Base-by-base conservation (phyloP, 2,329 filamentous ascomycete genomes). In the Alternaria dauci region DNA sequence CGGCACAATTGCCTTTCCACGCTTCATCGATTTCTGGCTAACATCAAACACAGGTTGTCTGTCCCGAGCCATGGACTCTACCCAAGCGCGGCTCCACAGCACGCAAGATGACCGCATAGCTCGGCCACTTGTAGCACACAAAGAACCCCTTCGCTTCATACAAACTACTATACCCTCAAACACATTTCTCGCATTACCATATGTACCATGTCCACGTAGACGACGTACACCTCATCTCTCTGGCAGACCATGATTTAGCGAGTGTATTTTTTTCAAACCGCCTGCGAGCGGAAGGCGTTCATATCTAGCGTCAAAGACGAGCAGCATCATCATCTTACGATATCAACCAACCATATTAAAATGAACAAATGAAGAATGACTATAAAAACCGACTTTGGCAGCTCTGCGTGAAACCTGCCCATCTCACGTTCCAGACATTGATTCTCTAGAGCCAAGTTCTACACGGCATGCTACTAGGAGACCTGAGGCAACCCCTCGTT, bases 51-150 rank as follows among this genome's bases (percentile, higher is more conserved):
- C 54, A 83, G 81, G 73, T 83, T 51, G 80, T 84, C 30, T 84
- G 82, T 61, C 80, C 80, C 20, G 78, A 83, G 54, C 82, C 82
- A 46, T 84, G 82, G 82, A 83, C 81, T 25, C 71, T 84, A 56
- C 82, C 82, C 4, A 83, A 82, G 71, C 75, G 81, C n/a, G 73
- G 76, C 28, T 72, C 74, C 14, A 71, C 67, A 11, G 70, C 55
- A 11, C 64, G 71, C 23, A 72, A 63, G 39, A 47, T 62, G 18
- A 60, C 46, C 30, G 69, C 68, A 3, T 75, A 71, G 52, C 50
- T 36, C 23, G 25, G 18, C 30, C 30, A 20, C n/a, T 12, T 12
- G 14, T 38, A 8, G 20, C 46, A 50, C 20, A 2, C n/a, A 47
- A 48, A 20, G 55, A 43, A 34, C 32, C 41, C 53, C 32, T 59